A percentile compares a stretch with the other conserved stretches of the same genome.
phyloP scores from a whole-genome alignment of 2,329 filamentous ascomycete genomes.

The Mollisia scopiformis region DNA sequence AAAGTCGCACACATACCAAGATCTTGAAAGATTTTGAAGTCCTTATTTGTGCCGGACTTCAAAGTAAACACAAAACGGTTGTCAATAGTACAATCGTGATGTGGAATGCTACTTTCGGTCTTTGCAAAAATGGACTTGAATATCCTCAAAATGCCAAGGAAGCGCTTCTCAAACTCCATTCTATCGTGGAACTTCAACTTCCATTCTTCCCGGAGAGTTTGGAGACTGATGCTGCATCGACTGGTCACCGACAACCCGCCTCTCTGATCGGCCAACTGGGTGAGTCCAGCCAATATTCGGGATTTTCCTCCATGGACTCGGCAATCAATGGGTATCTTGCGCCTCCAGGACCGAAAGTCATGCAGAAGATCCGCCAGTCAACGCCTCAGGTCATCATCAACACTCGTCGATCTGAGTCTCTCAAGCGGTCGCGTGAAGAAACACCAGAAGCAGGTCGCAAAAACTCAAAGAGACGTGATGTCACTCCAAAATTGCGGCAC shows the following conservation, averaged over 20 bases:
- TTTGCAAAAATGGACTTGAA: slow-evolving; percentile 53
- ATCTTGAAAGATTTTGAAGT: slow-evolving; percentile 57
- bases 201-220: slow-evolving; percentile 47
- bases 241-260: slow-evolving; percentile 21
- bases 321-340: neutral
- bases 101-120: slow-evolving; percentile 75
- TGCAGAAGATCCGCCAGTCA: slow-evolving; percentile 14
- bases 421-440: slow-evolving; percentile 28
- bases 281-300: slow-evolving; percentile 17
- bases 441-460: slow-evolving; percentile 40
- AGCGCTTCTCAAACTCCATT: slow-evolving; percentile 63
- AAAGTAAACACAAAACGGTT: slow-evolving; percentile 56
- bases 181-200: slow-evolving; percentile 53
- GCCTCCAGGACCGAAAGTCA: slow-evolving; percentile 1
- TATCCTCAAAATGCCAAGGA: slow-evolving; percentile 68
- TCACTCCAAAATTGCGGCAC: slow-evolving; percentile 65
- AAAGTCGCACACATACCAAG: slow-evolving; percentile 38
- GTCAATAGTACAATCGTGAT: slow-evolving; percentile 57
- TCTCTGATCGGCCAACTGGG: slow-evolving; percentile 45
- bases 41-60: slow-evolving; percentile 58
- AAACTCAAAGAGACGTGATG: slow-evolving; percentile 38
- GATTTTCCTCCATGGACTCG: slow-evolving; percentile 3
- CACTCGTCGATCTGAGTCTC: slow-evolving; percentile 1
- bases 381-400: slow-evolving; percentile 31
- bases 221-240: slow-evolving; percentile 37